These are phyloP conservation scores for Globisporangium sylvaticum DNA, from an alignment of 352 stramenopile species.

Conservation along the genomic window DNA sequence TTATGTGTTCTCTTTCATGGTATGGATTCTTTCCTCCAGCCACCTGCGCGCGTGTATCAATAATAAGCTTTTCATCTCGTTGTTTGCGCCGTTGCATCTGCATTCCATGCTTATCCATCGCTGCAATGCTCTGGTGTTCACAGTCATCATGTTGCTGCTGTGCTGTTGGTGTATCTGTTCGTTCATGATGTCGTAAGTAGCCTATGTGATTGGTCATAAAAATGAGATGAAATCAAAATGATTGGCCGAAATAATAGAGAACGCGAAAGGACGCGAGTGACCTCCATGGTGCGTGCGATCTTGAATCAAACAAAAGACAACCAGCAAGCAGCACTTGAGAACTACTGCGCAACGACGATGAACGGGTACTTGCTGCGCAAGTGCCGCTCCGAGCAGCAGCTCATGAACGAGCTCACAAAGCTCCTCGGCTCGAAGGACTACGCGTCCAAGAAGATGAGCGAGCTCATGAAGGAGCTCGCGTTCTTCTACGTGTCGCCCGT, in stretches of 20 bases:
- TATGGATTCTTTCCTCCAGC: not conserved
- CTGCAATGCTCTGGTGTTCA: too few species aligned
- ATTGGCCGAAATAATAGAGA: not conserved
- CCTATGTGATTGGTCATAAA: too few species aligned
- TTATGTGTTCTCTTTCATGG: not conserved
- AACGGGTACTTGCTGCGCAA: conserved; percentile 69
- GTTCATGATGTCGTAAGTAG: too few species aligned
- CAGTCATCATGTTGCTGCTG: too few species aligned
- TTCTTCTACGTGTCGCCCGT: conserved; percentile 72
- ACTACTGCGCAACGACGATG: conserved; percentile 24
- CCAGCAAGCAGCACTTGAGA: not conserved
- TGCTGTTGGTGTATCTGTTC: too few species aligned
- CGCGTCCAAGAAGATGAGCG: conserved; percentile 64
- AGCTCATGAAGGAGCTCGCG: conserved; percentile 62
- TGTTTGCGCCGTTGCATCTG: not conserved
- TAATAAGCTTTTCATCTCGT: not conserved
- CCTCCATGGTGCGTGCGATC: too few species aligned
- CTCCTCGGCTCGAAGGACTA: conserved; percentile 53
- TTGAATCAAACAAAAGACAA: not conserved
- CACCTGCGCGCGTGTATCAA: not conserved
- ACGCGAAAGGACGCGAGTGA: not conserved
- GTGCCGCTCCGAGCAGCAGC: conserved; percentile 76
- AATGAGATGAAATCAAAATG: too few species aligned
- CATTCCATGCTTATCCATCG: not conserved
- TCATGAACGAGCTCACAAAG: conserved; percentile 78